phyloP scores from a whole-genome alignment of 345 rosid genomes.

The Lepidium aucheri region DNA sequence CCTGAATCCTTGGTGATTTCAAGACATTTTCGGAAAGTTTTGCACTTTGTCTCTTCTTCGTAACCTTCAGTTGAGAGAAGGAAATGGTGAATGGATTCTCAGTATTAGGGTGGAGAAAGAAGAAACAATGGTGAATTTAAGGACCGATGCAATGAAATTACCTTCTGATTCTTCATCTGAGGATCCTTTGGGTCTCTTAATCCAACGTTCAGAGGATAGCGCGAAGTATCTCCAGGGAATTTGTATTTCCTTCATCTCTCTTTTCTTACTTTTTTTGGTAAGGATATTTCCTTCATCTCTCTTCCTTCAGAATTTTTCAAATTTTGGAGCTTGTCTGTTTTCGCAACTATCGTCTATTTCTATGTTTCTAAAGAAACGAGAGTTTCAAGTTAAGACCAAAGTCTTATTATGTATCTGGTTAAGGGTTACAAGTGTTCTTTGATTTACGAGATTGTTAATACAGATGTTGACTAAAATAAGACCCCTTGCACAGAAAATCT shows the following conservation, averaged over 20 bases:
- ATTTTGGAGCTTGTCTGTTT: neutral
- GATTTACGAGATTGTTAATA: neutral
- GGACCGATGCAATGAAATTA: neutral
- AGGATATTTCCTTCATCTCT: too few relatives aligned
- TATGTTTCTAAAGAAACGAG: neutral
- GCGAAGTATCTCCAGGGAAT: constrained; percentile 19
- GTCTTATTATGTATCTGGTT: neutral
- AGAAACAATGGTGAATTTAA: constrained; percentile 1
- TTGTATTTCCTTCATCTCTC: constrained; percentile 30
- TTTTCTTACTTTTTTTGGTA: too few relatives aligned
- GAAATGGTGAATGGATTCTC: neutral
- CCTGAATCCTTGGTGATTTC: constrained; percentile 12
- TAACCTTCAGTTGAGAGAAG: constrained; percentile 7
- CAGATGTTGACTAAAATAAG: neutral
- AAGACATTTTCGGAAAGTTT: constrained; percentile 18
- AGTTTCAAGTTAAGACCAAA: neutral
- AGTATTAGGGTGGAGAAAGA: neutral
- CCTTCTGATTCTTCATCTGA: constrained; percentile 25
- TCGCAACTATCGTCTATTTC: too few relatives aligned
- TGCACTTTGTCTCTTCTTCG: constrained; percentile 27
- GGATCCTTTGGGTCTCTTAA: constrained; percentile 17
- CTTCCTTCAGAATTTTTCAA: neutral
- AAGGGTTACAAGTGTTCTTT: neutral
- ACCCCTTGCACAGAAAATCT: neutral
- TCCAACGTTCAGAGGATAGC: constrained; percentile 22